Conservation (phyloP, 192 early-diverging fungal genomes). For the Coemansia sp. region DNA sequence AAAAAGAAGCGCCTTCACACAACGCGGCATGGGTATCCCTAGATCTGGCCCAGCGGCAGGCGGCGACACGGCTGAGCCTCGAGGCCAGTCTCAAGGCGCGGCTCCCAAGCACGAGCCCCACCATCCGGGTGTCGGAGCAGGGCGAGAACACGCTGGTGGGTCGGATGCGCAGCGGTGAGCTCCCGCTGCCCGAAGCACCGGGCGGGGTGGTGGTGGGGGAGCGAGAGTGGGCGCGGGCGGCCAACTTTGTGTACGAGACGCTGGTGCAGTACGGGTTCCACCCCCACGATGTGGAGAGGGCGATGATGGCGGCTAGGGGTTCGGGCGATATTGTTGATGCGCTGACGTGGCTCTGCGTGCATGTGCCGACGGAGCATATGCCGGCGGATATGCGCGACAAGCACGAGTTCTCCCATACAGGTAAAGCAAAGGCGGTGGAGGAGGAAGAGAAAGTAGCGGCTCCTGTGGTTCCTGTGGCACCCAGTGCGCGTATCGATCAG, state of each 20-base stretch:
- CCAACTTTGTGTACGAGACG: conserved; percentile 35
- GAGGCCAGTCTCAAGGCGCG: conserved; percentile 12
- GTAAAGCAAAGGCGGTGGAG: too few species aligned
- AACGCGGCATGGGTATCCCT: conserved; percentile 13
- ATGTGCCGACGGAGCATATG: conserved; percentile 30
- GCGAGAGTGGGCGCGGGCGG: conserved; percentile 21
- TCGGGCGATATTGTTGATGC: conserved; percentile 19
- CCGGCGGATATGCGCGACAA: conserved; percentile 41
- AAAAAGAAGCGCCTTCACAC: neutral
- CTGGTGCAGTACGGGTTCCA: conserved; percentile 13
- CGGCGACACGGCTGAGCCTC: conserved; percentile 7
- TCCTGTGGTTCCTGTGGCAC: neutral
- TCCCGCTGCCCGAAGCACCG: neutral
- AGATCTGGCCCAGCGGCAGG: conserved; percentile 20
- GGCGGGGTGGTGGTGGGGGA: neutral
- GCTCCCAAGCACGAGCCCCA: neutral
- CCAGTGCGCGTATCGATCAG: neutral
- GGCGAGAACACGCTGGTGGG: conserved; percentile 25
- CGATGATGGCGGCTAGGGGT: conserved; percentile 14
- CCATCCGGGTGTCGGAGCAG: neutral
- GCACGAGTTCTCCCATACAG: conserved; percentile 8
- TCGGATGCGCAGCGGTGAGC: conserved; percentile 5
- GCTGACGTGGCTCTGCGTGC: conserved; percentile 30
- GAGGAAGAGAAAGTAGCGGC: neutral
- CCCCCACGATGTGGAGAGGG: conserved; percentile 6